Evolutionary conservation across 2,329 filamentous ascomycete species (phyloP).

Genomic region (Curvularia lunata): DNA sequence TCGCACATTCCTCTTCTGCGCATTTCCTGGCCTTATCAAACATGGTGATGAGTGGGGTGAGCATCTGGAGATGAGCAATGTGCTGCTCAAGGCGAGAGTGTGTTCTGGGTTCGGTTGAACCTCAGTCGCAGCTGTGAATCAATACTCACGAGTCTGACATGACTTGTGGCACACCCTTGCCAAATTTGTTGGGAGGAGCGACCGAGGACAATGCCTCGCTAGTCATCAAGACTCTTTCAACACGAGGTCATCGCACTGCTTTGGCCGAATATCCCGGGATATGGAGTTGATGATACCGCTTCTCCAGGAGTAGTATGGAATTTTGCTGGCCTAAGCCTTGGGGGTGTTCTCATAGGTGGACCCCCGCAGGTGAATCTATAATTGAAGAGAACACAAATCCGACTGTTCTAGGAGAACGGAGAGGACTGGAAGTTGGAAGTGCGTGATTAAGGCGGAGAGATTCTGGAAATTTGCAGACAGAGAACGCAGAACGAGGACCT

Average conservation of each 20-base stretch:
- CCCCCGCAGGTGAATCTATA: not conserved
- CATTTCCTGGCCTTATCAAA: constrained; percentile 44
- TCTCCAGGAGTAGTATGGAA: not conserved
- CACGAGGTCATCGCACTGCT: not conserved
- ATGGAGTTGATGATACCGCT: not conserved
- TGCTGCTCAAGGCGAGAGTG: constrained; percentile 42
- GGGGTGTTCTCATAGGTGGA: not conserved
- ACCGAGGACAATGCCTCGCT: not conserved
- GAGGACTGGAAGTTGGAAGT: not conserved
- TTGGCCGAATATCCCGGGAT: not conserved
- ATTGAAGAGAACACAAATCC: not conserved
- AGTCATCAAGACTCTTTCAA: not conserved
- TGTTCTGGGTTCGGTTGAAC: constrained; percentile 27
- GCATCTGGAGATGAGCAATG: constrained; percentile 32
- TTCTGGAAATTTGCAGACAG: not conserved
- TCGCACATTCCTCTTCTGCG: constrained; percentile 37
- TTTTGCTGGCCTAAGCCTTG: not conserved
- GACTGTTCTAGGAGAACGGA: not conserved
- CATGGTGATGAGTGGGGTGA: constrained; percentile 38
- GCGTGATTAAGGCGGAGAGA: not conserved
- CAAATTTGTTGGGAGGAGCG: not conserved
- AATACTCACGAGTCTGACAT: not conserved
- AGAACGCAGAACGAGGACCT: not conserved
- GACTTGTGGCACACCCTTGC: no score
- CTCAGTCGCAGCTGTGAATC: constrained; percentile 4